Base-by-base conservation (phyloP, 179 eudicot genomes). In the Sideroxylon spinosum region DNA sequence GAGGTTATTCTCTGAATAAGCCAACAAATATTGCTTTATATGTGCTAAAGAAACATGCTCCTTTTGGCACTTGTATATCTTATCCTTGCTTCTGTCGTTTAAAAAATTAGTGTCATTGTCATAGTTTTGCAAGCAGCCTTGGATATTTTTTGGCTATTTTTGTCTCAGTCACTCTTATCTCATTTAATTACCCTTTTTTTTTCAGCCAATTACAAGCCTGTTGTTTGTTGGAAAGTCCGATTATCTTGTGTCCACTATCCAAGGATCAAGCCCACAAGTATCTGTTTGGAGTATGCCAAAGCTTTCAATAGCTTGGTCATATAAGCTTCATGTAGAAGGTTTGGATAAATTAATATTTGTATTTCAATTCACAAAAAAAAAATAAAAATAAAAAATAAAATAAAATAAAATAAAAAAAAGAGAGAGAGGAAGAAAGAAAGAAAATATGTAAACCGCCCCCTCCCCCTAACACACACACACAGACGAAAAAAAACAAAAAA, bases 221-320 rank as follows among this genome's bases (percentile, higher is more conserved):
- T 84, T 93, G 60, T 95, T 95, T 88, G 86, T 89, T 78, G 97
- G 92, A 53, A 87, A 85, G 77, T 91, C 98, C 1, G 91, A 88
- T 48, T 90, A 85, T 83, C 87, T 95, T 71, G 90, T 95, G 68
- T 91, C 97, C 26, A 83, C 90, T 60, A 90, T 95, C 73, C 88
- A 74, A 73, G 97, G 95, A 44, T 84, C 95, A 73, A 85, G 29
- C 78, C 87, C 97, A 50, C 89, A 88, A 77, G 57, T 93, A 32
- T 86, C 90, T 52, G 81, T 95, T 49, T 95, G 97, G 97, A 84
- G 87, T 73, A 83, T 90, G 90, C 85, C 97, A 73, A 87, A 85
- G 82, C 84, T 88, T 71, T 81, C 85, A 64, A 71, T 75, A 65
- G 62, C 84, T 49, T 95, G 98, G 98, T 89, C 98, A 17, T 93